phyloP scores from a whole-genome alignment of 2,329 filamentous ascomycete species.

The Geosmithia flava region DNA sequence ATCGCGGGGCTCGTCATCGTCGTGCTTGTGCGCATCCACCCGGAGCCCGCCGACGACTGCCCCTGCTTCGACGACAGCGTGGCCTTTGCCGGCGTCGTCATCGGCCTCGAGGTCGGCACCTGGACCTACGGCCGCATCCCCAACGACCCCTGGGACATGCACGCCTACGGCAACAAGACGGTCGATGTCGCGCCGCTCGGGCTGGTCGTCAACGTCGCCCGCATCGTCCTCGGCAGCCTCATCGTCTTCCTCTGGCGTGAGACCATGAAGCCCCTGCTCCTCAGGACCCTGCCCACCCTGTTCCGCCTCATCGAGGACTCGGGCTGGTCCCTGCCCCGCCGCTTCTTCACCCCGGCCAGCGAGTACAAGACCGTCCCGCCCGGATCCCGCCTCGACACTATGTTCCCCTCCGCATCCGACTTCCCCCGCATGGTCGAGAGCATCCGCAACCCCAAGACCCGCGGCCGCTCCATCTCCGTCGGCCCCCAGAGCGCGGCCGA shows the following conservation, averaged over 20 bases:
- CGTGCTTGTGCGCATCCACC: constrained; percentile 74
- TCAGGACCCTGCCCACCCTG: constrained; percentile 68
- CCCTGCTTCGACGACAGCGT: constrained; percentile 96
- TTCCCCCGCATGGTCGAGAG: constrained; percentile 71
- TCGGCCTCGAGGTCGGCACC: constrained; percentile 69
- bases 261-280: constrained; percentile 71
- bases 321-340: constrained; percentile 69
- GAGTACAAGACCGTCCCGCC: constrained; percentile 74
- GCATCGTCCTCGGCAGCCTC: constrained; percentile 69
- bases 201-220: constrained; percentile 45
- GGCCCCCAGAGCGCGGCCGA: constrained; percentile 94
- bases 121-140: constrained; percentile 65
- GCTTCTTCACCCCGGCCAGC: constrained; percentile 83
- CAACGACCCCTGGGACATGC: constrained; percentile 27
- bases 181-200: constrained; percentile 58
- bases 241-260: constrained; percentile 86
- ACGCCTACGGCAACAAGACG: constrained; percentile 36
- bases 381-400: constrained; percentile 63
- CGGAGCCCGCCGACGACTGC: constrained; percentile 92
- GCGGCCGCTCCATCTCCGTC: constrained; percentile 73
- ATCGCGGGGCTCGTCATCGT: constrained; percentile 56
- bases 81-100: constrained; percentile 79
- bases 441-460: constrained; percentile 58
- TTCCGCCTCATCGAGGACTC: constrained; percentile 76
- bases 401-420: constrained; percentile 81